Evolutionary conservation across 1,284 basidiomycete genomes (phyloP).

Genomic region (Apiotrichum sp.): DNA sequence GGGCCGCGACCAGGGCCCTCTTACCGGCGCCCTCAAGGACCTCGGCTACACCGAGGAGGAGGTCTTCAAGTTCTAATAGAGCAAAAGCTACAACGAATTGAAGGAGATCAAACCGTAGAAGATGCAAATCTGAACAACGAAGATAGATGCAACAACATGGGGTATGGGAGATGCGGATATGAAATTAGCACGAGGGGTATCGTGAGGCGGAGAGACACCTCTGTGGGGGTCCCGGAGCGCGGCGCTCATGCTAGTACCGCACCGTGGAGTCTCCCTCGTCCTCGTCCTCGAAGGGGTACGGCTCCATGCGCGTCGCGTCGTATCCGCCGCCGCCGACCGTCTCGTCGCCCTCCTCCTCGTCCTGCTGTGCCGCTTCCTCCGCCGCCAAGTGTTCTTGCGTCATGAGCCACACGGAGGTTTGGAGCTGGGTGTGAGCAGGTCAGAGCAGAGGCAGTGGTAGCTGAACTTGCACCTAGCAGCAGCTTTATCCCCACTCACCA

Average conservation of each 20-base stretch:
- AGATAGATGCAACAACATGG: not conserved
- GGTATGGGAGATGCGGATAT: not conserved
- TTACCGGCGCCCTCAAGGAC: slow-evolving; percentile 78
- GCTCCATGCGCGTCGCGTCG: not conserved
- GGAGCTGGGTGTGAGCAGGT: slow-evolving; percentile 58
- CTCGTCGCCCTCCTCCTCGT: not conserved
- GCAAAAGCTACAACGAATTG: not conserved
- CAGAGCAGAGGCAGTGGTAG: not conserved
- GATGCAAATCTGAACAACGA: not conserved
- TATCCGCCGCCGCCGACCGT: not conserved
- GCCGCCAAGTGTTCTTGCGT: slow-evolving; percentile 55
- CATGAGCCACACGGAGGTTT: slow-evolving; percentile 90
- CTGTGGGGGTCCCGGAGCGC: too few relatives aligned
- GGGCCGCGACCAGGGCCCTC: slow-evolving; percentile 70
- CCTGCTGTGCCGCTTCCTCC: not conserved
- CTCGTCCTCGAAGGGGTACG: not conserved
- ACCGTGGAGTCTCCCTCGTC: not conserved
- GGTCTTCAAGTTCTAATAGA: slow-evolving; percentile 47
- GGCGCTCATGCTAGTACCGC: not conserved
- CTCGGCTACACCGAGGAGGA: slow-evolving; percentile 75
- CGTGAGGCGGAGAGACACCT: too few relatives aligned
- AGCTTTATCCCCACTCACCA: slow-evolving; percentile 53
- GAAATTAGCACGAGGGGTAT: not conserved
- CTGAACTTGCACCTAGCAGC: too few relatives aligned
- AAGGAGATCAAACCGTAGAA: not conserved